These are phyloP conservation scores for Lasiodiplodia sp. DNA, from an alignment of 2,329 filamentous ascomycete genomes.

Conservation along the genomic window DNA sequence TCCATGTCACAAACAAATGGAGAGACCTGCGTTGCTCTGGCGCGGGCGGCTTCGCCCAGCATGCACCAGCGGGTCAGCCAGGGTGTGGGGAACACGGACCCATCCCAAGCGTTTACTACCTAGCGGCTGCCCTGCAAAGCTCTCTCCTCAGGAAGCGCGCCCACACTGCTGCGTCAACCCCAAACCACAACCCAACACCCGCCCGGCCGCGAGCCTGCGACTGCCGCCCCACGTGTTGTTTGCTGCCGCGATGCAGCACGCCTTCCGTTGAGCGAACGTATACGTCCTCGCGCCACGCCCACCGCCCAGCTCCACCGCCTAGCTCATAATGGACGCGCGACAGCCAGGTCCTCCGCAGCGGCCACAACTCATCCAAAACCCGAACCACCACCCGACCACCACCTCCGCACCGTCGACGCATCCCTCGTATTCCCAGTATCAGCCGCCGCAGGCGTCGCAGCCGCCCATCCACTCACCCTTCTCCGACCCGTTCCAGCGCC, in stretches of 20 bases:
- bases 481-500: slow-evolving; percentile 54
- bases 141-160: slow-evolving; percentile 18
- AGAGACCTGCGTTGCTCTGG: slow-evolving; percentile 1
- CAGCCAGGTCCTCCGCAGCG: slow-evolving; percentile 47
- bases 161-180: neutral
- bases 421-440: slow-evolving; percentile 43
- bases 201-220: slow-evolving; percentile 16
- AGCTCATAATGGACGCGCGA: slow-evolving; percentile 45
- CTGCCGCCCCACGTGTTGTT: neutral
- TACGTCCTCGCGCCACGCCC: slow-evolving; percentile 4
- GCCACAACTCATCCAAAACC: slow-evolving; percentile 60
- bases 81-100: slow-evolving; percentile 4
- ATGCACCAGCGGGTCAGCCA: slow-evolving; percentile 2
- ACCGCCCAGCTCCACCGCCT: slow-evolving; percentile 24
- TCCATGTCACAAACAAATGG: neutral
- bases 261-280: slow-evolving; percentile 12
- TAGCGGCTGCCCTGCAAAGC: slow-evolving; percentile 25
- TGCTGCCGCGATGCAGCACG: slow-evolving; percentile 26
- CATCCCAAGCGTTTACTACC: slow-evolving; percentile 17
- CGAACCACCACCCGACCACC: slow-evolving; percentile 62
- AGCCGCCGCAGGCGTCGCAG: slow-evolving; percentile 45
- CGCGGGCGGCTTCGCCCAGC: slow-evolving; percentile 14
- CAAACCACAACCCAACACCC: neutral
- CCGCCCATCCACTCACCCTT: slow-evolving; percentile 55
- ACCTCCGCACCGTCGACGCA: slow-evolving; percentile 35